Evolutionary conservation across 2,329 filamentous ascomycete genomes (phyloP), one percentile per base, ranked within the genome.

Genomic region (Fusarium sp.): DNA sequence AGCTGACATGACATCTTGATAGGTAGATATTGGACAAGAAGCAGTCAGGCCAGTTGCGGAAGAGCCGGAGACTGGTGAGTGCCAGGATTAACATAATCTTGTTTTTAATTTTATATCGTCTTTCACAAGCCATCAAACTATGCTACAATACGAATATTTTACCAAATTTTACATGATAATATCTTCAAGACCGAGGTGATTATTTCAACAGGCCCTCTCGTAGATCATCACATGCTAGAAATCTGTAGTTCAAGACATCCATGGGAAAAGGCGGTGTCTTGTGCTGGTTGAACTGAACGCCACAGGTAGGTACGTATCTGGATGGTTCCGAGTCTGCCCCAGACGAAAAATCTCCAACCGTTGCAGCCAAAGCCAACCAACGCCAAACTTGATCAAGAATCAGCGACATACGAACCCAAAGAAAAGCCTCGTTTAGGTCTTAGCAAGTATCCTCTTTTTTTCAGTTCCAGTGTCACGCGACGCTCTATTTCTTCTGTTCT

Each of bases 391-490:
- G 60, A 63, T 65, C 62, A 54, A 62, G 65, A 64, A 52, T 56
- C 65, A 56, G 68, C 45, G 45, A 39, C 65, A 54, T 50, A 56
- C 33, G 39, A 36, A 5, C 38, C 63, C 50, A 35, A 60, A 50
- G 53, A 55, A 63, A 60, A 58, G 15, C 59, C 65, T 72, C 65
- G 27, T 56, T 65, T 41, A 53, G 38, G 50, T 22, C 49, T 68
- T 45, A 45, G 62, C 59, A 72, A 72, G 57, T 56, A 50, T 68
- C 50, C 31, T 68, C 35, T 54, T 54, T 61, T 53, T 53, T 35
- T 56, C 39, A 44, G 63, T 61, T 71, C 50, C 46, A 70, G 44
- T 67, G 72, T 76, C 74, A 76, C 74, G 67, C 74, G 75, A 74
- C 71, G 73, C 47, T 63, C 46, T 52, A 45, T 47, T 50, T 35